Evolutionary conservation across 129 eudicot genomes (phyloP), one percentile per base, ranked within the genome.

Genomic region (Helichrysum umbraculigerum): DNA sequence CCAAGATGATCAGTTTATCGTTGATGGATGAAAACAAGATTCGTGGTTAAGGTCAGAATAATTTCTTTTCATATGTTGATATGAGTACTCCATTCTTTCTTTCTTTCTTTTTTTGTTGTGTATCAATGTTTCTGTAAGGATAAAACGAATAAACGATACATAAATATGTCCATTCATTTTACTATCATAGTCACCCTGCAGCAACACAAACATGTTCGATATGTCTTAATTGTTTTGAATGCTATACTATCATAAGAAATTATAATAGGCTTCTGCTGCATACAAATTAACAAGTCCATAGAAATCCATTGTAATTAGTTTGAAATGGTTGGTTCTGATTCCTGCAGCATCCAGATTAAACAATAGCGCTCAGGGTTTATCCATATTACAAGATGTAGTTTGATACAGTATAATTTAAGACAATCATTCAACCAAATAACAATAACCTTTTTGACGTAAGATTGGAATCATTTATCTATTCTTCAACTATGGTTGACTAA

Each of bases 1-100:
- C 66, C 96, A 92, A 83, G 98, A 89, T 56, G 91, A 92, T 77
- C 93, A 92, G 72, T 92, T 92, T 52, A 92, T 92, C 76, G 91
- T 89, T 21, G 98, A 92, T 81, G 92, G 94, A 28, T 88, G 76
- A 83, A 70, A 41, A 54, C 19, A 19, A 56, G 20, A 58, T 34
- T 47, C n/a, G 5, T 47, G 52, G 17, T 44, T 44, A 17, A 47
- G 54, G 54, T 47, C 14, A 47, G 54, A 47, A 47, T 47, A 47
- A 14, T 47, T 47, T 47, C 54, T 47, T 47, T 3, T 47, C 17
- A 47, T 47, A 47, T 47, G 54, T 47, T 47, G 54, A 44, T 44
- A 3, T 47, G 54, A 12, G 54, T 47, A 47, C n/a, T 14, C 16
- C 54, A 14, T 47, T 47, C 54, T 44, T 44, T 34, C 6, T 8